Conservation (phyloP, 1,284 basidiomycete species). For the Ganoderma sinense region DNA sequence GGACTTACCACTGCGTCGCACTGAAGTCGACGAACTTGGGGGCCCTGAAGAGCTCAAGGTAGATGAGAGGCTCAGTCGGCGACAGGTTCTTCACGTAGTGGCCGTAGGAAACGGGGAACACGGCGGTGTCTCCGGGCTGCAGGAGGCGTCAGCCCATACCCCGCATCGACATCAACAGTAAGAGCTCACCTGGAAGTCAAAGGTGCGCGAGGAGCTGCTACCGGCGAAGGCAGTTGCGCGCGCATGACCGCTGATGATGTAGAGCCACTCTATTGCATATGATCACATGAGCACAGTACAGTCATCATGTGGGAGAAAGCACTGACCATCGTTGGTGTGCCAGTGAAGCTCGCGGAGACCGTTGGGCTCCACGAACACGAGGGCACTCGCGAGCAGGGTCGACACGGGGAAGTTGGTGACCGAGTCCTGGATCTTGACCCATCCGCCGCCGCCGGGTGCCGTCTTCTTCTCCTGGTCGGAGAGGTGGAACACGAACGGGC, state of each 20-base stretch:
- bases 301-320: not conserved
- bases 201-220: slow-evolving; percentile 35
- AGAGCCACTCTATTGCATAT: slow-evolving; percentile 35
- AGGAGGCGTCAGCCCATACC: not conserved
- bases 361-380: slow-evolving; percentile 39
- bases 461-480: slow-evolving; percentile 33
- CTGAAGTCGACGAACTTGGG: slow-evolving; percentile 37
- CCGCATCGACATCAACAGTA: not conserved
- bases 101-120: slow-evolving; percentile 38
- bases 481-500: slow-evolving; percentile 38
- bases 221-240: slow-evolving; percentile 39
- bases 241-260: slow-evolving; percentile 37
- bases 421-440: slow-evolving; percentile 40
- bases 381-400: slow-evolving; percentile 34
- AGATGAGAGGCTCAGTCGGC: slow-evolving; percentile 39
- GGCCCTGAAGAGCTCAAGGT: slow-evolving; percentile 39
- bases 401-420: slow-evolving; percentile 38
- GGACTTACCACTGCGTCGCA: slow-evolving; percentile 35
- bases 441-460: slow-evolving; percentile 38
- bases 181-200: slow-evolving; percentile 36
- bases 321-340: slow-evolving; percentile 36
- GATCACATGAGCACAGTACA: not conserved
- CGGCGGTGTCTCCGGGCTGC: slow-evolving; percentile 37
- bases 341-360: slow-evolving; percentile 40
- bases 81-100: slow-evolving; percentile 41